These are phyloP conservation scores for Atkinsonella hypoxylon DNA, from an alignment of 2,329 filamentous ascomycete genomes.

Conservation along the genomic window DNA sequence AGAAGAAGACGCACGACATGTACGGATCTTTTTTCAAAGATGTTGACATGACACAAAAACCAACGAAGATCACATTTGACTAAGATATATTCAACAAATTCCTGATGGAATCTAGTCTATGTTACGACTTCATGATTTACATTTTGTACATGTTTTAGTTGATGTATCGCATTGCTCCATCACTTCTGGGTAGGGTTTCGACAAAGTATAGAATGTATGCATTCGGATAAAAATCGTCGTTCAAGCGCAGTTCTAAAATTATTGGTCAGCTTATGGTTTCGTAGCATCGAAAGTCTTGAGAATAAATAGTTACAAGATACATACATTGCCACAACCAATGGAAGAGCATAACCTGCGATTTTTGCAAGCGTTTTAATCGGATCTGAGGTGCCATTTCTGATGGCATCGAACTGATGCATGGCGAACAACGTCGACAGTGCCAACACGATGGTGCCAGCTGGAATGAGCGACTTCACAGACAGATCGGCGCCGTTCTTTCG, in stretches of 20 bases:
- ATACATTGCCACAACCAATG: conserved; percentile 48
- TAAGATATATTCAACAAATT: conserved; percentile 15
- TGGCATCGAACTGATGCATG: conserved; percentile 16
- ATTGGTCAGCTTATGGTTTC: conserved; percentile 12
- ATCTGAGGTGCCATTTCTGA: conserved; percentile 12
- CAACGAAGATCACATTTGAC: conserved; percentile 89
- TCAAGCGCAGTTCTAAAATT: conserved; percentile 38
- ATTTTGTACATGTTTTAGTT: conserved; percentile 2
- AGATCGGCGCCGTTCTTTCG: conserved; percentile 25
- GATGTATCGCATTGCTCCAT: conserved; percentile 5
- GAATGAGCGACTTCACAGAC: conserved; percentile 16
- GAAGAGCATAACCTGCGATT: conserved; percentile 35
- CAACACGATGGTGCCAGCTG: conserved; percentile 14
- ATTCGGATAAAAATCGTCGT: conserved; percentile 39
- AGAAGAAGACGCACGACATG: conserved; percentile 94
- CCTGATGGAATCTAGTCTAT: not conserved
- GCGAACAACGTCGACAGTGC: conserved; percentile 17
- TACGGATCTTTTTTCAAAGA: conserved; percentile 97
- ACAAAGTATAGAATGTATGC: conserved; percentile 31
- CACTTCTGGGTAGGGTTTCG: conserved; percentile 19
- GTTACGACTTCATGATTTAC: not conserved
- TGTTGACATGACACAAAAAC: conserved; percentile 67
- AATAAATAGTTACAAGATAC: conserved; percentile 21
- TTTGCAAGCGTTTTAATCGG: conserved; percentile 29
- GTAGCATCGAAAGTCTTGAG: conserved; percentile 6